phyloP scores from a whole-genome alignment of 163 green algal species.

The Coccomyxa subellipsoidea region DNA sequence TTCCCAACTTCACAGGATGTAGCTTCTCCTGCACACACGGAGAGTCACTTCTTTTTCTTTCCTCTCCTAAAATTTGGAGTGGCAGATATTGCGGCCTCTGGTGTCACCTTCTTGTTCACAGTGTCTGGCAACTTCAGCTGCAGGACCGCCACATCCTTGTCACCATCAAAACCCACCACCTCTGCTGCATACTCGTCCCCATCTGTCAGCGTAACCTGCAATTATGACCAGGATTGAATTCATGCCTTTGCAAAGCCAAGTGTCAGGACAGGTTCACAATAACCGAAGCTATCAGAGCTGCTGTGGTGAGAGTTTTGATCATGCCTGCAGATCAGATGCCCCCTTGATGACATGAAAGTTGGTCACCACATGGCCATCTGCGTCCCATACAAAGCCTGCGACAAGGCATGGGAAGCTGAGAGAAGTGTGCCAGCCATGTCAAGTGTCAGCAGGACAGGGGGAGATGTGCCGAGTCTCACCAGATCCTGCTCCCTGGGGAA shows the following conservation, averaged over 20 bases:
- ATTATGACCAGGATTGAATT: constrained; percentile 10
- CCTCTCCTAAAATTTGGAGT: too few species aligned
- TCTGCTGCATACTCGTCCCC: constrained; percentile 59
- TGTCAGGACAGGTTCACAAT: too few species aligned
- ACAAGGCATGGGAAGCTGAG: too few species aligned
- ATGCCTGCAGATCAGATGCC: constrained; percentile 59
- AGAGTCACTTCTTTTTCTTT: too few species aligned
- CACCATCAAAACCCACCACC: constrained; percentile 72
- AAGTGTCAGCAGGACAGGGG: too few species aligned
- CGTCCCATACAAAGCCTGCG: constrained; percentile 55
- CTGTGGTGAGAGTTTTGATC: neutral
- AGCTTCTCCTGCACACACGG: constrained; percentile 38
- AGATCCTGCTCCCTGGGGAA: constrained; percentile 81
- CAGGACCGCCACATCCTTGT: constrained; percentile 87
- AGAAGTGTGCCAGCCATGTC: too few species aligned
- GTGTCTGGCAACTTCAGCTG: constrained; percentile 44
- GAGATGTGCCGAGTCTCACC: too few species aligned
- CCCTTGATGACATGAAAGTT: constrained; percentile 88
- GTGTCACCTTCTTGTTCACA: neutral
- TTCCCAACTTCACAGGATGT: constrained; percentile 58
- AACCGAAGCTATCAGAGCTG: too few species aligned
- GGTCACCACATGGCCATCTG: constrained; percentile 75
- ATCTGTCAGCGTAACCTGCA: constrained; percentile 60
- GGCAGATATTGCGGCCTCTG: too few species aligned
- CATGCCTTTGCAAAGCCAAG: neutral